Evolutionary conservation across 768 basidiomycete genomes (phyloP).

Genomic region (Cystofilobasidium capitatum): DNA sequence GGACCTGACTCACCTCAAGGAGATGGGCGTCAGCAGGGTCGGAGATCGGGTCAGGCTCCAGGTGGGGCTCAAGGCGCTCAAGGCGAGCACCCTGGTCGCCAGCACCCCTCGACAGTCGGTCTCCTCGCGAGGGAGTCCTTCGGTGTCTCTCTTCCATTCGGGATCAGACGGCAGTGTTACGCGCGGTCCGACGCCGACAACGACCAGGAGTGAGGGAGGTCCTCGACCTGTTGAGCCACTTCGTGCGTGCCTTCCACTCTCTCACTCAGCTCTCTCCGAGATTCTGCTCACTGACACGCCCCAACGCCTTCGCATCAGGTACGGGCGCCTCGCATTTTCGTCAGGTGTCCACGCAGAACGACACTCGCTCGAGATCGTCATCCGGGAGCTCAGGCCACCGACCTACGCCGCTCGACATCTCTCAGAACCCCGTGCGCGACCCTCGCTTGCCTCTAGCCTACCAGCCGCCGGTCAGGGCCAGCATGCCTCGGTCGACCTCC

Average conservation of each 20-base stretch:
- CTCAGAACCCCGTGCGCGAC: conserved; percentile 2
- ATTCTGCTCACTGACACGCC: no score
- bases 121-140: neutral
- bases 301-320: neutral
- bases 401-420: conserved; percentile 20
- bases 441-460: conserved; percentile 18
- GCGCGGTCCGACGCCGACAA: neutral
- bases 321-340: neutral
- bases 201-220: neutral
- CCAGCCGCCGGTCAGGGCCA: neutral
- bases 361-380: neutral
- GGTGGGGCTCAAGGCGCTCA: conserved; percentile 67
- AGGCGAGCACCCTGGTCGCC: conserved; percentile 38
- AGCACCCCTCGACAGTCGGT: neutral
- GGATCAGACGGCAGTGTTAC: neutral
- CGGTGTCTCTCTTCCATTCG: neutral
- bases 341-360: neutral
- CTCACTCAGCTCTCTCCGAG: neutral
- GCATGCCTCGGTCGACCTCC: neutral
- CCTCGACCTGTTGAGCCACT: neutral
- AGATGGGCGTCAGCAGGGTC: conserved; percentile 80
- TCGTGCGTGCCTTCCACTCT: neutral
- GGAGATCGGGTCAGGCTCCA: conserved; percentile 84
- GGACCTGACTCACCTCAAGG: conserved; percentile 74
- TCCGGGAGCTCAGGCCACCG: conserved; percentile 8